Conservation (phyloP, 805 yeast species). For the Brettanomyces nanus region DNA sequence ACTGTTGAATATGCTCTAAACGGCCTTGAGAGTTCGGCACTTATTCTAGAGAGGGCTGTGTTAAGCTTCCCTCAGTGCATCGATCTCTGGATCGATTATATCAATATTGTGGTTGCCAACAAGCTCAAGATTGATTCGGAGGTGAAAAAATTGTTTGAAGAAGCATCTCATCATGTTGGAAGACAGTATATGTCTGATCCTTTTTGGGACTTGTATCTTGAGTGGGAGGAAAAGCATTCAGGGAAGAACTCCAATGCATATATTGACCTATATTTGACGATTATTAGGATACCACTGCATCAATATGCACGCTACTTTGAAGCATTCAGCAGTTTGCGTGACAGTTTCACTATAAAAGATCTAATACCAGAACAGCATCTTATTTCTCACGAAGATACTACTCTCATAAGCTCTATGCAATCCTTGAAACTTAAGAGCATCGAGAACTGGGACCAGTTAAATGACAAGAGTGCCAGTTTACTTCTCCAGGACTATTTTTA, state of each 20-base stretch:
- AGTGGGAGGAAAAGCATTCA: constrained; percentile 38
- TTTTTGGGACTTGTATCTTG: constrained; percentile 75
- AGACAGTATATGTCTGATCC: constrained; percentile 67
- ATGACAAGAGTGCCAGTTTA: constrained; percentile 11
- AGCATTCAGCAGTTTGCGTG: constrained; percentile 33
- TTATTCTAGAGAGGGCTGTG: constrained; percentile 36
- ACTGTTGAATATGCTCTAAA: constrained; percentile 46
- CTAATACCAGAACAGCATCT: constrained; percentile 24
- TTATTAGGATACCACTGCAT: constrained; percentile 63
- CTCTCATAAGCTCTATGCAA: constrained; percentile 10
- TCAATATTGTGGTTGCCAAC: constrained; percentile 42
- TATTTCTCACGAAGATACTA: constrained; percentile 24
- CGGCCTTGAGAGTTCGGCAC: constrained; percentile 45
- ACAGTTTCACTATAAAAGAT: constrained; percentile 27
- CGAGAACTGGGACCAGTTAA: constrained; percentile 6
- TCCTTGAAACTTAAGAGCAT: neutral
- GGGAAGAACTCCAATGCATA: constrained; percentile 30
- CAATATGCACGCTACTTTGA: constrained; percentile 76
- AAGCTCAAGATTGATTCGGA: constrained; percentile 22
- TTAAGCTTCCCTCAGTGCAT: constrained; percentile 46
- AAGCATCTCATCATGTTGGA: constrained; percentile 50
- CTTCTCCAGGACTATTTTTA: constrained; percentile 37
- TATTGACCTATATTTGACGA: constrained; percentile 33
- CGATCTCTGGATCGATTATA: constrained; percentile 64
- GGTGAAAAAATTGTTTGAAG: constrained; percentile 36